phyloP scores from a whole-genome alignment of 2,329 filamentous ascomycete genomes.

The Neonectria faginata region DNA sequence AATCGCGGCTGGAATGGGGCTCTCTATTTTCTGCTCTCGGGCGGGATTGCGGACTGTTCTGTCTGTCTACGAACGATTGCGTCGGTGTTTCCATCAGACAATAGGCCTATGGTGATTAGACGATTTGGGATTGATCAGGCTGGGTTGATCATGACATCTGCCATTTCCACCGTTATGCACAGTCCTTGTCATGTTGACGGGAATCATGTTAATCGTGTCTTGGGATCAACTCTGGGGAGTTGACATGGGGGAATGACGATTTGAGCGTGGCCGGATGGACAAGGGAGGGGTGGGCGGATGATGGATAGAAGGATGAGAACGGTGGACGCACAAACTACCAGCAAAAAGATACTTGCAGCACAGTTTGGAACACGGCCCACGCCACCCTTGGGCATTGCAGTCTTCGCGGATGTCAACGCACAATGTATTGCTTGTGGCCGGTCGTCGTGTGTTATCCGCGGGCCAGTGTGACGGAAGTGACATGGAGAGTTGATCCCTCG shows the following conservation, averaged over 20 bases:
- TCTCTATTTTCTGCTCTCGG: slow-evolving; percentile 25
- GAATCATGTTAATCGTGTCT: slow-evolving; percentile 3
- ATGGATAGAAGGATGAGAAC: slow-evolving; percentile 19
- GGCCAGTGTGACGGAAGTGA: slow-evolving; percentile 25
- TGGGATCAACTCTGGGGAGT: slow-evolving; percentile 25
- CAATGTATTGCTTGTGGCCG: slow-evolving; percentile 13
- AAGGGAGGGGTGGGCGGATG: slow-evolving; percentile 30
- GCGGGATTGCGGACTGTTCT: slow-evolving; percentile 1
- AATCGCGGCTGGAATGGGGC: slow-evolving; percentile 38
- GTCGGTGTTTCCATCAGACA: background rate
- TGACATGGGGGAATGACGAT: slow-evolving; percentile 27
- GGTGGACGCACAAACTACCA: slow-evolving; percentile 18
- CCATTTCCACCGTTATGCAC: slow-evolving; percentile 1
- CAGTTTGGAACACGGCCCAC: slow-evolving; percentile 37
- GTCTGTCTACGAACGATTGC: slow-evolving; percentile 4
- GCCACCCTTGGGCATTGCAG: slow-evolving; percentile 13
- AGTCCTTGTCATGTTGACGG: slow-evolving; percentile 6
- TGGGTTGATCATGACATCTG: slow-evolving; percentile 8
- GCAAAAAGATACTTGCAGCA: slow-evolving; percentile 34
- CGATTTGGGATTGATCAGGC: background rate
- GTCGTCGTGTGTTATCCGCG: slow-evolving; percentile 24
- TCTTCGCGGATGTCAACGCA: background rate
- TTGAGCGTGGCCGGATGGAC: slow-evolving; percentile 10
- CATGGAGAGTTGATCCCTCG: slow-evolving; percentile 39
- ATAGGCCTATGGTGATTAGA: background rate